A percentile compares a stretch with the other conserved stretches of the same genome.
phyloP scores from a whole-genome alignment of 2,329 filamentous ascomycete genomes.

The Aspergillus sp. region DNA sequence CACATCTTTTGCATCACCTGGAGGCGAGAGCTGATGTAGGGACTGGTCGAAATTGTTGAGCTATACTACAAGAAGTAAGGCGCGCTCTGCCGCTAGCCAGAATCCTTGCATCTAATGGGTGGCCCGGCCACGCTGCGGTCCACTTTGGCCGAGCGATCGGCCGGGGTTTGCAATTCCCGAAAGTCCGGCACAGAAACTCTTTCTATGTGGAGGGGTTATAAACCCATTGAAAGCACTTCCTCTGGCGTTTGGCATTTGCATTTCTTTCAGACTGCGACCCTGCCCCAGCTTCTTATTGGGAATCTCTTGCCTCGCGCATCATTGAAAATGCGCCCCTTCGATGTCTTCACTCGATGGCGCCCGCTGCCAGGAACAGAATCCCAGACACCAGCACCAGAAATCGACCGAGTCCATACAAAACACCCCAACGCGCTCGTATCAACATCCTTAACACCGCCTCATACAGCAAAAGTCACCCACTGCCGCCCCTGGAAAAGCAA shows the following conservation, averaged over 20 bases:
- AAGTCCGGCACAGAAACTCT: not conserved
- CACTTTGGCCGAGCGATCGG: not conserved
- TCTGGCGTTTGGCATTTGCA: no score
- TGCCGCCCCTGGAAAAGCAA: conserved; percentile 32
- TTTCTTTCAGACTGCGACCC: no score
- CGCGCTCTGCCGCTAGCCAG: no score
- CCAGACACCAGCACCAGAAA: not conserved
- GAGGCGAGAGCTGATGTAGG: no score
- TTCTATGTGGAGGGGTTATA: not conserved
- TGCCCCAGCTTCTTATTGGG: no score
- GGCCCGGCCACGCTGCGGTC: no score
- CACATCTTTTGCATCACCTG: no score
- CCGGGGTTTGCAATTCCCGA: not conserved
- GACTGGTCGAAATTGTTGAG: no score
- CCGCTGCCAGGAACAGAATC: not conserved
- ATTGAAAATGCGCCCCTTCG: not conserved
- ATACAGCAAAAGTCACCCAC: not conserved
- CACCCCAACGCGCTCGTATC: not conserved
- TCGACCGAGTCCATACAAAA: not conserved
- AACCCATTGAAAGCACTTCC: not conserved
- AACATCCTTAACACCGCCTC: not conserved
- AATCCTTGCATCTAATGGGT: no score
- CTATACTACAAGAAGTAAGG: no score
- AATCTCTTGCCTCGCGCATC: no score
- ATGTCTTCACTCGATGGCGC: conserved; percentile 11